These are phyloP conservation scores for Scheffersomyces cryptocercus DNA, from an alignment of 1,139 yeast genomes.

Conservation along the genomic window DNA sequence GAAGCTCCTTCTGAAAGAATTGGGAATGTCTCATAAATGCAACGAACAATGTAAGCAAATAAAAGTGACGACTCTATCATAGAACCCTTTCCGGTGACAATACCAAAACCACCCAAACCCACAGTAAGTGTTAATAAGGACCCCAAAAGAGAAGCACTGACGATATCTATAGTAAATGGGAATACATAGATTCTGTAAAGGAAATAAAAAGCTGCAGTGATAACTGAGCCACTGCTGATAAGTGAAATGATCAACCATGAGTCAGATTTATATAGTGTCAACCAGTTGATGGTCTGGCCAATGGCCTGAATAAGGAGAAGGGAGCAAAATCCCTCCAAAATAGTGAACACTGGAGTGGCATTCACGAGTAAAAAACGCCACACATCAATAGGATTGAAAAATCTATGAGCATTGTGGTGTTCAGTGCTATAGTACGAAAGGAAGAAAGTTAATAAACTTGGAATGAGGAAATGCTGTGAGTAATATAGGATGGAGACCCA, in stretches of 20 bases:
- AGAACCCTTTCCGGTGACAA: slow-evolving; percentile 81
- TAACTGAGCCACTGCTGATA: slow-evolving; percentile 70
- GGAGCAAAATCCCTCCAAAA: slow-evolving; percentile 91
- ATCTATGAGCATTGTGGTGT: slow-evolving; percentile 16
- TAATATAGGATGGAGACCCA: slow-evolving; percentile 68
- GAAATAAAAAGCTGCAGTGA: slow-evolving; percentile 76
- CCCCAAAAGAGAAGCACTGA: slow-evolving; percentile 83
- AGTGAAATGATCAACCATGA: slow-evolving; percentile 80
- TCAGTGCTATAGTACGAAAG: slow-evolving; percentile 50
- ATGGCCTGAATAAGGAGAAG: slow-evolving; percentile 85
- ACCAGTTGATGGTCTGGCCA: slow-evolving; percentile 80
- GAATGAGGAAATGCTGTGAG: slow-evolving; percentile 78
- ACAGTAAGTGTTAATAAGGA: slow-evolving; percentile 76
- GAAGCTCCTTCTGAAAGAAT: slow-evolving; percentile 62
- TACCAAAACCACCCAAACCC: slow-evolving; percentile 80
- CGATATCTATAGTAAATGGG: slow-evolving; percentile 66
- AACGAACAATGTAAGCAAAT: slow-evolving; percentile 88
- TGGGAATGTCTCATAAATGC: slow-evolving; percentile 88
- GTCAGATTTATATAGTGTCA: slow-evolving; percentile 67
- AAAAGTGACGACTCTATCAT: slow-evolving; percentile 83
- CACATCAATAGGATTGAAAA: slow-evolving; percentile 23
- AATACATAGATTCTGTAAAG: slow-evolving; percentile 81
- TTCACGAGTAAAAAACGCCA: slow-evolving; percentile 76
- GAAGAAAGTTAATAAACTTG: slow-evolving; percentile 75
- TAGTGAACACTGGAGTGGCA: slow-evolving; percentile 85